These are phyloP conservation scores for Entomortierella lignicola DNA, from an alignment of 192 early-diverging fungal species.

Conservation along the genomic window DNA sequence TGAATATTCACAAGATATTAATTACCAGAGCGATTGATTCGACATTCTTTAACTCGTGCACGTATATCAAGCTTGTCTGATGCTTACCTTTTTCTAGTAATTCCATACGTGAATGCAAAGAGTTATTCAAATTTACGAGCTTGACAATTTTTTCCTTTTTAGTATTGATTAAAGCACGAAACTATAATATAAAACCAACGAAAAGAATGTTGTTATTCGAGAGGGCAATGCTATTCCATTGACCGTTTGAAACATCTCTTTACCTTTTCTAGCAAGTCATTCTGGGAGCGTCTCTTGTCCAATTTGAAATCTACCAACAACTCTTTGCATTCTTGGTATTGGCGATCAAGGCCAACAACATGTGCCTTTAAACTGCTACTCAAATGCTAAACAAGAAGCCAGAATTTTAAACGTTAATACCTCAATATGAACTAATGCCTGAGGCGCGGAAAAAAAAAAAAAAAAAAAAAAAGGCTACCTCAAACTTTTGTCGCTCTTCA, in stretches of 20 bases:
- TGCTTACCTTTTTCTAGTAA: constrained; percentile 22
- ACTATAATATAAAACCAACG: constrained; percentile 13
- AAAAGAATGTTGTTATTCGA: not conserved
- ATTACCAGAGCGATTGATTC: not conserved
- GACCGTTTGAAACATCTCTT: no score
- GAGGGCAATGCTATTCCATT: no score
- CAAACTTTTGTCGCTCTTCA: constrained; percentile 30
- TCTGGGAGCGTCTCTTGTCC: constrained; percentile 9
- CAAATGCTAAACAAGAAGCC: constrained; percentile 4
- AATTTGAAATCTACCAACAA: constrained; percentile 18
- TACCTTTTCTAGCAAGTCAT: constrained; percentile 43
- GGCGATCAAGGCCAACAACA: constrained; percentile 2
- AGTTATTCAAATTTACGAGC: constrained; percentile 5
- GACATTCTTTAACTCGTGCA: no score
- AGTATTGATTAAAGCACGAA: constrained; percentile 28
- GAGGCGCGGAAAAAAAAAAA: not conserved
- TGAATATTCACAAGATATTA: not conserved
- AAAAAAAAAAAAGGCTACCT: no score
- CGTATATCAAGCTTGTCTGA: no score
- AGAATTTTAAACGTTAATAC: no score
- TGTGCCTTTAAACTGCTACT: constrained; percentile 16
- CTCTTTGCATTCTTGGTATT: constrained; percentile 26
- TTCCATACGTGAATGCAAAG: constrained; percentile 11
- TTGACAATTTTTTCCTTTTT: constrained; percentile 39
- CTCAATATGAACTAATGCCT: no score